Evolutionary conservation across 306 rosid species (phyloP).

Genomic region (Dalbergia cochinchinensis): DNA sequence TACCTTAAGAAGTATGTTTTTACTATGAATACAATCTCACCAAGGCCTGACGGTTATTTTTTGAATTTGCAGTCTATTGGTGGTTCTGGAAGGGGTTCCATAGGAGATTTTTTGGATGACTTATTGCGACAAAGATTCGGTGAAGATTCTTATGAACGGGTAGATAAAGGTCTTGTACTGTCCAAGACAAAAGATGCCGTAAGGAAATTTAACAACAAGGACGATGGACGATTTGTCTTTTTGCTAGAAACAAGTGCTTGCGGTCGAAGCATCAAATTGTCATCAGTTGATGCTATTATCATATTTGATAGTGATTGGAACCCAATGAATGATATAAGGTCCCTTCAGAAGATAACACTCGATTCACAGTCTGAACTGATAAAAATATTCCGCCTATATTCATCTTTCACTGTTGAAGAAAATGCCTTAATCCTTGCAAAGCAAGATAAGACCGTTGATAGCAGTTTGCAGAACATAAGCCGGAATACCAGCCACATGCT

Average conservation of each 20-base stretch:
- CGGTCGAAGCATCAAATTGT: constrained; percentile 68
- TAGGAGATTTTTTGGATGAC: constrained; percentile 92
- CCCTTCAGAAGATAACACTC: constrained; percentile 80
- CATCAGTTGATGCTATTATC: constrained; percentile 73
- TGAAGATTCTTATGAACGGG: constrained; percentile 75
- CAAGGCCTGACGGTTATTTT: not conserved
- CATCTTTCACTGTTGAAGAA: constrained; percentile 86
- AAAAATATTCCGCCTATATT: constrained; percentile 81
- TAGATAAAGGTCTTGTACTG: constrained; percentile 55
- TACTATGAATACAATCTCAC: not conserved
- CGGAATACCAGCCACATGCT: constrained; percentile 62
- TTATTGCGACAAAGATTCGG: constrained; percentile 73
- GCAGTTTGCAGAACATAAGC: constrained; percentile 53
- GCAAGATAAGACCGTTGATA: constrained; percentile 72
- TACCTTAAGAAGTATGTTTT: not conserved
- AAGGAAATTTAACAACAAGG: constrained; percentile 76
- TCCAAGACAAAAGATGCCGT: constrained; percentile 70
- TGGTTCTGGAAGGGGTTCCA: constrained; percentile 62
- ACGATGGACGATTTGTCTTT: constrained; percentile 73
- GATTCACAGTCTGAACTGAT: constrained; percentile 70
- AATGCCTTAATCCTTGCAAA: constrained; percentile 73
- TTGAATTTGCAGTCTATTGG: constrained; percentile 66
- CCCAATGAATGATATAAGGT: constrained; percentile 78
- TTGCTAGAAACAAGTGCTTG: constrained; percentile 85
- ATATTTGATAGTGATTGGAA: constrained; percentile 92